Evolutionary conservation across 2,329 filamentous ascomycete genomes (phyloP).

Genomic region (Sporothrix luriei): DNA sequence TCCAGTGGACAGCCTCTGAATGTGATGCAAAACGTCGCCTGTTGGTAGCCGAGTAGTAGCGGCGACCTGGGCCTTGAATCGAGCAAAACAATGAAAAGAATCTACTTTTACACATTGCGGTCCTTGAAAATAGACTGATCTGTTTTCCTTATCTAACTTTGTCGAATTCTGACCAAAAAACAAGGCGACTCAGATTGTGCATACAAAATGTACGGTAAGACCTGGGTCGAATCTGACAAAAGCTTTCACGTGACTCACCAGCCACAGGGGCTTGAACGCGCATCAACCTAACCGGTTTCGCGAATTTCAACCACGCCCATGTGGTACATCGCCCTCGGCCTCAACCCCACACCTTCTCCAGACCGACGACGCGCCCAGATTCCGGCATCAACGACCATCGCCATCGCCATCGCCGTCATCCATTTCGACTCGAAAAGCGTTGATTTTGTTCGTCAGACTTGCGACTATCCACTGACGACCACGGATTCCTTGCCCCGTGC

Average conservation of each 20-base stretch:
- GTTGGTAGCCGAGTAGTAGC: background rate
- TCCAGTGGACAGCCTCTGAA: background rate
- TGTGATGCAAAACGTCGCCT: background rate
- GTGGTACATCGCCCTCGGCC: constrained; percentile 20
- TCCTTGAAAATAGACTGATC: background rate
- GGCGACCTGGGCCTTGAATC: background rate
- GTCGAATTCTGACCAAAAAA: background rate
- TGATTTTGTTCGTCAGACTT: background rate
- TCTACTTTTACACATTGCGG: too few relatives aligned
- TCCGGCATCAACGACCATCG: constrained; percentile 30
- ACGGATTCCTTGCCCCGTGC: background rate
- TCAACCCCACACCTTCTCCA: constrained; percentile 33
- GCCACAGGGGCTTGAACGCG: constrained; percentile 23
- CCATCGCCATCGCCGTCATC: constrained; percentile 27
- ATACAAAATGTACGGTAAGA: background rate
- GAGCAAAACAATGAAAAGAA: background rate
- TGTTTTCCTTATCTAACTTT: too few relatives aligned
- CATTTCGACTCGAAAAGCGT: background rate
- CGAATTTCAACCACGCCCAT: constrained; percentile 21
- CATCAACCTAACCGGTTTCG: constrained; percentile 27
- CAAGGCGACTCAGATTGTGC: background rate
- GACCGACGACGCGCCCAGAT: constrained; percentile 31
- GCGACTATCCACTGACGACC: too few relatives aligned
- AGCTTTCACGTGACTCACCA: constrained; percentile 18
- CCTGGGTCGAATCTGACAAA: too few relatives aligned